Conservation (phyloP, 2,329 filamentous ascomycete genomes). For the Coleophoma cylindrospora region DNA sequence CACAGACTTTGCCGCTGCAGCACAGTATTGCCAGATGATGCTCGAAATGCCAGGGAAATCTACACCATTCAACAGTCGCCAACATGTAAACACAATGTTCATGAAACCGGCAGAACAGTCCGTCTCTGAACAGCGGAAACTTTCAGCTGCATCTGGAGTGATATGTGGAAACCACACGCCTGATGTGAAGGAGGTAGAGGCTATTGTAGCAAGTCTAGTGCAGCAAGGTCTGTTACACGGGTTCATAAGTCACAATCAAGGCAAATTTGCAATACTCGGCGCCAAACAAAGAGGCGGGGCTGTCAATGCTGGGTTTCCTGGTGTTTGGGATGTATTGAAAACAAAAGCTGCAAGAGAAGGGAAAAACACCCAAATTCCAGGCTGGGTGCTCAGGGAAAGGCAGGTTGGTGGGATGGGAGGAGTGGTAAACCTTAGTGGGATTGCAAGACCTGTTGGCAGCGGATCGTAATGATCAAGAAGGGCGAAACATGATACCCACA, state of each 20-base stretch:
- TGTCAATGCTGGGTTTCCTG: constrained; percentile 69
- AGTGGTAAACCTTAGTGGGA: constrained; percentile 50
- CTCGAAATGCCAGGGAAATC: constrained; percentile 49
- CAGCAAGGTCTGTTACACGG: constrained; percentile 78
- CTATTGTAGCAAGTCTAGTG: constrained; percentile 69
- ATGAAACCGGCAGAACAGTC: neutral
- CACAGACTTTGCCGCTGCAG: constrained; percentile 58
- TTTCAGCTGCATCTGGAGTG: constrained; percentile 53
- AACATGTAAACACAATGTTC: constrained; percentile 29
- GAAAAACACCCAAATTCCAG: constrained; percentile 53
- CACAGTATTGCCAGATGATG: constrained; percentile 59
- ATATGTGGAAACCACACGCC: constrained; percentile 59
- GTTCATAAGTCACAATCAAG: constrained; percentile 73
- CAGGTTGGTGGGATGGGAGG: constrained; percentile 37
- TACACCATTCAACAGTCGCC: neutral
- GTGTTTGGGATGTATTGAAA: constrained; percentile 63
- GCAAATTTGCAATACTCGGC: constrained; percentile 77
- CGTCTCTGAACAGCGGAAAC: constrained; percentile 42
- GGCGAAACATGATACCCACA: no score
- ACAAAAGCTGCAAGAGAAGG: constrained; percentile 54
- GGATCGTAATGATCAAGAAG: neutral
- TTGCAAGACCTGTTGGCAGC: constrained; percentile 42
- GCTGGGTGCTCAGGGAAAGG: constrained; percentile 58
- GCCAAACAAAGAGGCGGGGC: constrained; percentile 62
- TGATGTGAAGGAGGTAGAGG: constrained; percentile 65